Evolutionary conservation across 345 rosid species (phyloP).

Genomic region (Pugionium cornutum): DNA sequence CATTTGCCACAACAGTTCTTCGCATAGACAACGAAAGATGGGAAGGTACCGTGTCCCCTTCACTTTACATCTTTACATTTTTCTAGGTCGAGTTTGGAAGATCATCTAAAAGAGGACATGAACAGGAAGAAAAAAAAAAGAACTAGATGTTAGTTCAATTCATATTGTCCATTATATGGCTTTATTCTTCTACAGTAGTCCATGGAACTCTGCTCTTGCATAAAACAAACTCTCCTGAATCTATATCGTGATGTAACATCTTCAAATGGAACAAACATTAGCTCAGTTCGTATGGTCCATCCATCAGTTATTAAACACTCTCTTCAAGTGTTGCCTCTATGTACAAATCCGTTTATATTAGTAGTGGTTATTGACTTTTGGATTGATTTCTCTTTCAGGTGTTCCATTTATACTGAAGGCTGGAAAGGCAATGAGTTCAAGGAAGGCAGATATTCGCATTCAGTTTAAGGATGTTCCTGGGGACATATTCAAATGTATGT

Average conservation of each 20-base stretch:
- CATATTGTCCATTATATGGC: background rate
- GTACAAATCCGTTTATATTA: conserved; percentile 1
- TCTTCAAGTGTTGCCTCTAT: conserved; percentile 5
- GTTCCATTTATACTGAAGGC: conserved; percentile 97
- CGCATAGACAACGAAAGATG: conserved; percentile 95
- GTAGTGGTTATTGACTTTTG: conserved; percentile 6
- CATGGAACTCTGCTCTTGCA: background rate
- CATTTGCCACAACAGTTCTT: conserved; percentile 82
- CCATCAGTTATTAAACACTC: background rate
- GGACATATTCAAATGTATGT: conserved; percentile 85
- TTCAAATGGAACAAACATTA: background rate
- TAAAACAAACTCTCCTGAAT: conserved; percentile 3
- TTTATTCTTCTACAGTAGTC: background rate
- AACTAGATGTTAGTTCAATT: background rate
- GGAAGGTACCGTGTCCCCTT: conserved; percentile 64
- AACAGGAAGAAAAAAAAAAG: background rate
- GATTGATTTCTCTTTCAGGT: conserved; percentile 52
- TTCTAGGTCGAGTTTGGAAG: conserved; percentile 11
- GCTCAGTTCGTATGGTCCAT: background rate
- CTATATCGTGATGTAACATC: background rate
- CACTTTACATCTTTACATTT: conserved; percentile 15
- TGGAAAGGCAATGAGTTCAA: conserved; percentile 93
- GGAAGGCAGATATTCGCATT: conserved; percentile 97
- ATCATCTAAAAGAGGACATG: conserved; percentile 5
- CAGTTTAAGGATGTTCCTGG: conserved; percentile 99